Conservation (phyloP, 176 grass and related monocot species). For the Zoysia japonica region DNA sequence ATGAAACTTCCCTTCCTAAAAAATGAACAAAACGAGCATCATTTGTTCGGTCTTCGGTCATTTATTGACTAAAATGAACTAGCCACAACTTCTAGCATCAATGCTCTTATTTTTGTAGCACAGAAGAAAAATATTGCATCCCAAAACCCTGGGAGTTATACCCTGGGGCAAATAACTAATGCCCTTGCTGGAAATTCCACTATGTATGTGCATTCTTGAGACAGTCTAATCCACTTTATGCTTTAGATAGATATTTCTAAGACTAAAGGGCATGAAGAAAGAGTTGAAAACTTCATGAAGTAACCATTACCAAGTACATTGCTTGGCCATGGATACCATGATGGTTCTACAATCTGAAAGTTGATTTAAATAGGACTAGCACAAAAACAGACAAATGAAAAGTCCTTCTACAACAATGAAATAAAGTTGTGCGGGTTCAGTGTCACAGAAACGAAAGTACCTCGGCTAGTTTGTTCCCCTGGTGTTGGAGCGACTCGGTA, state of each 20-base stretch:
- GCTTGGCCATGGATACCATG: background rate
- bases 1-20: slow-evolving; percentile 76
- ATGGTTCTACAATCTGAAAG: background rate
- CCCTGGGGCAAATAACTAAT: background rate
- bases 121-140: background rate
- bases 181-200: background rate
- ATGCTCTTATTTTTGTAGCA: background rate
- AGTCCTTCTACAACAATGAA: background rate
- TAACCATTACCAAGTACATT: background rate
- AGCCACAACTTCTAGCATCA: background rate
- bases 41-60: background rate
- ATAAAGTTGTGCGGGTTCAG: background rate
- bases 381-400: background rate
- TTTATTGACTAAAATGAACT: background rate
- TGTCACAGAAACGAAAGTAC: slow-evolving; percentile 28
- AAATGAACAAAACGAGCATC: slow-evolving; percentile 15
- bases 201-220: slow-evolving; percentile 2
- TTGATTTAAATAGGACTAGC: background rate
- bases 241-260: slow-evolving; percentile 11
- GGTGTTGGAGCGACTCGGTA: slow-evolving; percentile 42
- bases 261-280: background rate
- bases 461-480: slow-evolving; percentile 73
- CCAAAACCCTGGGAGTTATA: background rate
- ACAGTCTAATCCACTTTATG: background rate
- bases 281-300: background rate